phyloP scores from a whole-genome alignment of 345 rosid species.

The Eucalyptus regnans region DNA sequence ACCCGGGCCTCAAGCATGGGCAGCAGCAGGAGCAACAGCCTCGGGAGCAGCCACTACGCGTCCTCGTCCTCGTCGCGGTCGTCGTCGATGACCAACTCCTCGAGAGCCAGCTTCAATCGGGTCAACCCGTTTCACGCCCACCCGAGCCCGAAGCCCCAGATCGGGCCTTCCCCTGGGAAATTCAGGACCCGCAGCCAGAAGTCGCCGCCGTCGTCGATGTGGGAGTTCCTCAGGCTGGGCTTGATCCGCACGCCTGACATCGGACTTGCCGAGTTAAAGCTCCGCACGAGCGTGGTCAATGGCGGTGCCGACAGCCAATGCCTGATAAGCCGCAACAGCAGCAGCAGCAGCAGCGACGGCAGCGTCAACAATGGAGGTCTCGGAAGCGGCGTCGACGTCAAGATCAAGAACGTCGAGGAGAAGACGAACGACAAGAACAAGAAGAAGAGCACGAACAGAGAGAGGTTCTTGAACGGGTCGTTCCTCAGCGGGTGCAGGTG shows the following conservation, averaged over 20 bases:
- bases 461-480: constrained; percentile 8
- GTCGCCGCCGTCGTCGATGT: constrained; percentile 23
- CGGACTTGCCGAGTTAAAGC: constrained; percentile 36
- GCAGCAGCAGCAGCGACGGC: constrained; percentile 39
- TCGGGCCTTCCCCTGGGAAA: constrained; percentile 9
- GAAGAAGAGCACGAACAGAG: constrained; percentile 5
- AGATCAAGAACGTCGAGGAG: background rate
- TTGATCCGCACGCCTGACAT: constrained; percentile 76
- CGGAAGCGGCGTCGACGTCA: background rate
- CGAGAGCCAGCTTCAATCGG: background rate
- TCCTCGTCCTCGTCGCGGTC: background rate
- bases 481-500: constrained; percentile 56
- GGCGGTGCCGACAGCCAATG: constrained; percentile 11
- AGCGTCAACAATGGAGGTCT: constrained; percentile 5
- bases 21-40: constrained; percentile 7
- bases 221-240: constrained; percentile 66
- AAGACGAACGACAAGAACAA: background rate
- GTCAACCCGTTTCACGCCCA: constrained; percentile 30
- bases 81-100: background rate
- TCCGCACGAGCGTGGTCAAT: constrained; percentile 3
- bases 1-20: background rate
- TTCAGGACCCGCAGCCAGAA: background rate
- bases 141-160: constrained; percentile 78
- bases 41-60: background rate
- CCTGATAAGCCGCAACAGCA: constrained; percentile 46